Evolutionary conservation across 352 stramenopile genomes (phyloP), one percentile per base, ranked within the genome.

Genomic region (Peronospora destructor): DNA sequence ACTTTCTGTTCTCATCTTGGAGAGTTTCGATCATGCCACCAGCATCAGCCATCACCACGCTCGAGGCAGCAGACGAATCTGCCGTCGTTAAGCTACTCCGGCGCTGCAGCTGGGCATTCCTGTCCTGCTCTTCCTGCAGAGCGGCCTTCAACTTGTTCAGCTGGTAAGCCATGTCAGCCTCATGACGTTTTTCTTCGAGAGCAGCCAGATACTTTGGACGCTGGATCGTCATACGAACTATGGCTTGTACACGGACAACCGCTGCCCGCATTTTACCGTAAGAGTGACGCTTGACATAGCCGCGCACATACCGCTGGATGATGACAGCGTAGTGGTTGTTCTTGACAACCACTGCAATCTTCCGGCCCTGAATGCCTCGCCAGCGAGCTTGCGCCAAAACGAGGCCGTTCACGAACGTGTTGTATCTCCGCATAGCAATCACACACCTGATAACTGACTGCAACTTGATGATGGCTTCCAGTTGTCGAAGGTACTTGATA

Each of bases 161-260:
- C 49, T 94, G 84, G 57, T 85, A 92, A 35, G 73, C 65, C 84
- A 94, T 94, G 53, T 94, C 79, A 32, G 80, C 81, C 54, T 94
- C 76, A 44, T 85, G 59, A 55, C 87, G 85, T 59, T 91, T 77
- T 33, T 94, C 81, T 26, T 90, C 61, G 9, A 88, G 65, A 17
- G 68, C 77, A 33, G 74, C 77, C 4, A 84, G 53, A 50, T 82
- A 94, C 63, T 91, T 92, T 6, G 76, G 71, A 2, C 78, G 71
- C 56, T 85, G 71, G 33, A 91, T 78, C 47, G 76, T 84, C 84
- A 94, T 94, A 39, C 84, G 78, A 42, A 86, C 74, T 30, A 87
- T 57, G 3, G 84, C 61, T 49, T 94, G 84, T 30, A 92, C 72
- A 32, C 77, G 79, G 38, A 92, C 78, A 34, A 88, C 71, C 61